These are phyloP conservation scores for Botrytis hyacinthi DNA, from an alignment of 2,329 filamentous ascomycete genomes.

Conservation along the genomic window DNA sequence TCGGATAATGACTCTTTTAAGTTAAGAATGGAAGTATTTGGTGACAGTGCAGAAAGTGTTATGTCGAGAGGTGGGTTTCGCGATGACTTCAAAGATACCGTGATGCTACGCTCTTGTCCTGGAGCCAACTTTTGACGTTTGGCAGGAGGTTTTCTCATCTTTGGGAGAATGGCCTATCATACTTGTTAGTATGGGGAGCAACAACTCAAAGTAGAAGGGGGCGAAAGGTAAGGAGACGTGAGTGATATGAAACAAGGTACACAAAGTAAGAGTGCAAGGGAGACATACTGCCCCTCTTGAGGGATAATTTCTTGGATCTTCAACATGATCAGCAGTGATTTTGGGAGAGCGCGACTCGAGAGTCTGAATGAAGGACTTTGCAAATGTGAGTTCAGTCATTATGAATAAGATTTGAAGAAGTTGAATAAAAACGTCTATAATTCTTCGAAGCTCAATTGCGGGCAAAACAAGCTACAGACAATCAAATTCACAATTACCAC, in stretches of 20 bases:
- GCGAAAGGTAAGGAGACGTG: background rate
- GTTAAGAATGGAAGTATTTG: slow-evolving; percentile 73
- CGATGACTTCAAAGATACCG: slow-evolving; percentile 69
- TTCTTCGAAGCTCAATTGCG: background rate
- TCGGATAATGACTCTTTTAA: slow-evolving; percentile 69
- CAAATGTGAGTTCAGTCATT: slow-evolving; percentile 84
- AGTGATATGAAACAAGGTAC: background rate
- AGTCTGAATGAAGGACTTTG: slow-evolving; percentile 75
- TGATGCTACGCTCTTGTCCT: slow-evolving; percentile 53
- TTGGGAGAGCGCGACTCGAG: slow-evolving; percentile 78
- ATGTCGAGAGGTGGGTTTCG: slow-evolving; percentile 72
- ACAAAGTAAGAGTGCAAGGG: background rate
- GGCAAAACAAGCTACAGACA: slow-evolving; percentile 5
- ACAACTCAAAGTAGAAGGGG: background rate
- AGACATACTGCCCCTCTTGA: slow-evolving; percentile 69
- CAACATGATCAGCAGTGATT: slow-evolving; percentile 85
- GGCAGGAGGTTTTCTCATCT: slow-evolving; percentile 57
- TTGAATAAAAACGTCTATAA: background rate
- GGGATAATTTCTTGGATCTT: slow-evolving; percentile 77
- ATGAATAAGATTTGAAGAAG: slow-evolving; percentile 30
- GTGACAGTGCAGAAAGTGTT: slow-evolving; percentile 59
- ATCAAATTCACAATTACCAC: background rate
- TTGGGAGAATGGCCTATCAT: slow-evolving; percentile 67
- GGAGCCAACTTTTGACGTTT: slow-evolving; percentile 47
- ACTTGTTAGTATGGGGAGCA: slow-evolving; percentile 18